These are phyloP conservation scores for Petunia secreta DNA, from an alignment of 257 asterid species.

Conservation along the genomic window DNA sequence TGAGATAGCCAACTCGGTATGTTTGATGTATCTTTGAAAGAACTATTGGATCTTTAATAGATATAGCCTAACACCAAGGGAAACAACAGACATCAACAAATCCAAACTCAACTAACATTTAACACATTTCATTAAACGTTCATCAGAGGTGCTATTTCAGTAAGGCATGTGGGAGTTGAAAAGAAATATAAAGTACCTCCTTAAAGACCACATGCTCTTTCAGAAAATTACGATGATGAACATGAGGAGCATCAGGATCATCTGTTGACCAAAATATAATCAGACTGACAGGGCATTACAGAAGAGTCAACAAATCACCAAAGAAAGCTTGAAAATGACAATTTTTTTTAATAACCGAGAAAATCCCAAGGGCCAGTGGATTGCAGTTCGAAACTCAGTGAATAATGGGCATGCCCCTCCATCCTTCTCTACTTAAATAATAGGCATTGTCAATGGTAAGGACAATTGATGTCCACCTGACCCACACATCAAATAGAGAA, in stretches of 20 bases:
- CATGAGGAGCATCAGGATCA: conserved; percentile 77
- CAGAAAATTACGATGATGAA: conserved; percentile 81
- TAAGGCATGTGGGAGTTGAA: conserved; percentile 1
- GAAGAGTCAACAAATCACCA: conserved; percentile 27
- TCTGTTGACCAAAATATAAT: conserved; percentile 53
- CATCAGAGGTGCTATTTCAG: conserved; percentile 21
- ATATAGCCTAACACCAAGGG: conserved; percentile 63
- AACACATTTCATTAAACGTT: conserved; percentile 18
- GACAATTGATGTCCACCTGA: too few species aligned
- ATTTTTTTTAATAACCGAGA: too few species aligned
- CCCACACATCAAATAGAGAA: too few species aligned
- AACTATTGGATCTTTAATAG: conserved; percentile 77
- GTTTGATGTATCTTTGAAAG: conserved; percentile 95
- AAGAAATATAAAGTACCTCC: conserved; percentile 61
- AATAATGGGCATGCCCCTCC: too few species aligned
- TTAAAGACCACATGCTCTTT: conserved; percentile 83
- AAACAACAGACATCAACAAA: conserved; percentile 31
- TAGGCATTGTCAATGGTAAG: too few species aligned
- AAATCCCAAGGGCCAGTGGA: too few species aligned
- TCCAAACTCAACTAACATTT: conserved; percentile 3
- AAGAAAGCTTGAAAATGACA: neutral
- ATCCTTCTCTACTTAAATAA: too few species aligned
- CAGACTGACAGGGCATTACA: conserved; percentile 27
- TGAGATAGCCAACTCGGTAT: conserved; percentile 85
- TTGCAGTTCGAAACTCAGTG: too few species aligned